phyloP scores from a whole-genome alignment of 176 grass and related monocot species.

The Secale cereale region DNA sequence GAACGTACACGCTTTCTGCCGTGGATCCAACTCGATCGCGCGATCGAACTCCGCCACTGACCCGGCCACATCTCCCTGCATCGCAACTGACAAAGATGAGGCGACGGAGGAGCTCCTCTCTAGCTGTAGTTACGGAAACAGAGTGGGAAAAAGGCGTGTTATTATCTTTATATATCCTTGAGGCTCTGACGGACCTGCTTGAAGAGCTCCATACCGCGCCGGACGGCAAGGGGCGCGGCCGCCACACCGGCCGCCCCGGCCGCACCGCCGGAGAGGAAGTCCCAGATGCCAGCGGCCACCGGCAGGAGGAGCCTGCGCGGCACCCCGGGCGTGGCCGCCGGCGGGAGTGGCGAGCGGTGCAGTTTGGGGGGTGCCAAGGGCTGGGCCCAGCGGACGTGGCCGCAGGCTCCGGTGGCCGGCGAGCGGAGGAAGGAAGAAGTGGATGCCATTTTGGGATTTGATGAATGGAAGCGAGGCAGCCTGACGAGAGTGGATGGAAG shows the following conservation, averaged over 20 bases:
- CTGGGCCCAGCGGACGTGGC: background rate
- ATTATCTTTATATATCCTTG: too few species aligned
- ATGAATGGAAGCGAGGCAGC: background rate
- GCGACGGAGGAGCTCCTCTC: background rate
- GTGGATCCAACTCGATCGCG: constrained; percentile 68
- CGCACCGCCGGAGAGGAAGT: constrained; percentile 57
- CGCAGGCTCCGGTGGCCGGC: background rate
- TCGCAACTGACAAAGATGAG: background rate
- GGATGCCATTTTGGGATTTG: constrained; percentile 27
- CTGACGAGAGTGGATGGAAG: too few species aligned
- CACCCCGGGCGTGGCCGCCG: background rate
- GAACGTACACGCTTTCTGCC: constrained; percentile 74
- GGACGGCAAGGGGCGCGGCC: constrained; percentile 51
- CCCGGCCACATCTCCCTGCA: constrained; percentile 61
- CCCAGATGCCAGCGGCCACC: constrained; percentile 50
- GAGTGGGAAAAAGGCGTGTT: background rate
- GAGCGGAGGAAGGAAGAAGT: background rate
- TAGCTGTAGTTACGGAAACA: background rate
- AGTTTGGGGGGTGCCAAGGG: background rate
- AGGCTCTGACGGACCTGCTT: constrained; percentile 30
- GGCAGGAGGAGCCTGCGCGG: constrained; percentile 59
- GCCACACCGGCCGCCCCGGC: constrained; percentile 29
- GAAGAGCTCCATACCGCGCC: constrained; percentile 83
- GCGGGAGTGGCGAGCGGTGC: constrained; percentile 6
- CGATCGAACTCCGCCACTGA: constrained; percentile 70